Evolutionary conservation across 208 protist species (phyloP).

Genomic region (Leishmania aethiopica): DNA sequence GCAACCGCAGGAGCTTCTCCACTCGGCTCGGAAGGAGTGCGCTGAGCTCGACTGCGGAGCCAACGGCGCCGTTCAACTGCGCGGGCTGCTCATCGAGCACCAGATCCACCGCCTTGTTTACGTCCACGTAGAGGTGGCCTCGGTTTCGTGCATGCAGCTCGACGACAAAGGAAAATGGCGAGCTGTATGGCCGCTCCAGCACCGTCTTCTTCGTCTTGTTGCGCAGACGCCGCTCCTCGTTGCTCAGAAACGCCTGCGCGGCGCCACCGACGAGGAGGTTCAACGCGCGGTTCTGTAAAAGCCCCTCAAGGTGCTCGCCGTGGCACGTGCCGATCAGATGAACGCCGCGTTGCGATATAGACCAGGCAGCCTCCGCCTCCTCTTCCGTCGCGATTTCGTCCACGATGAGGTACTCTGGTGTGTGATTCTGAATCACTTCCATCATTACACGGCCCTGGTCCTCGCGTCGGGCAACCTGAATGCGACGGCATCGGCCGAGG

Average conservation of each 20-base stretch:
- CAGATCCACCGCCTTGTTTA: conserved; percentile 84
- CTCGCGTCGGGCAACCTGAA: conserved; percentile 77
- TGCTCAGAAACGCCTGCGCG: conserved; percentile 88
- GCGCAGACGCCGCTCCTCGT: conserved; percentile 76
- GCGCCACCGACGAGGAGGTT: conserved; percentile 90
- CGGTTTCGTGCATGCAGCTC: conserved; percentile 65
- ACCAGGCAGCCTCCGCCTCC: conserved; percentile 86
- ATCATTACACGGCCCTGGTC: conserved; percentile 83
- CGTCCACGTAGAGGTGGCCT: conserved; percentile 77
- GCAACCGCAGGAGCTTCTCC: conserved; percentile 24
- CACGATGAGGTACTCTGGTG: conserved; percentile 91
- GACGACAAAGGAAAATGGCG: conserved; percentile 84
- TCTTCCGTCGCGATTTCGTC: conserved; percentile 89
- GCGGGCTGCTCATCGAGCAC: conserved; percentile 80
- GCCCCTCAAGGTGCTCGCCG: conserved; percentile 69
- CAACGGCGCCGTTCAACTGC: conserved; percentile 42
- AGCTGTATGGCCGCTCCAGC: conserved; percentile 72
- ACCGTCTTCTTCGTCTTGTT: conserved; percentile 89
- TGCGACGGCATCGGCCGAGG: conserved; percentile 87
- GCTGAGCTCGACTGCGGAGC: conserved; percentile 40
- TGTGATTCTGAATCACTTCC: conserved; percentile 95
- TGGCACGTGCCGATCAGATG: conserved; percentile 91
- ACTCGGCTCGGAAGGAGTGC: conserved; percentile 44
- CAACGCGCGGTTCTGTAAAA: conserved; percentile 90
- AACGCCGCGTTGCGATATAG: conserved; percentile 88